These are phyloP conservation scores for Tilletia walkeri DNA, from an alignment of 1,284 basidiomycete genomes.

Conservation along the genomic window DNA sequence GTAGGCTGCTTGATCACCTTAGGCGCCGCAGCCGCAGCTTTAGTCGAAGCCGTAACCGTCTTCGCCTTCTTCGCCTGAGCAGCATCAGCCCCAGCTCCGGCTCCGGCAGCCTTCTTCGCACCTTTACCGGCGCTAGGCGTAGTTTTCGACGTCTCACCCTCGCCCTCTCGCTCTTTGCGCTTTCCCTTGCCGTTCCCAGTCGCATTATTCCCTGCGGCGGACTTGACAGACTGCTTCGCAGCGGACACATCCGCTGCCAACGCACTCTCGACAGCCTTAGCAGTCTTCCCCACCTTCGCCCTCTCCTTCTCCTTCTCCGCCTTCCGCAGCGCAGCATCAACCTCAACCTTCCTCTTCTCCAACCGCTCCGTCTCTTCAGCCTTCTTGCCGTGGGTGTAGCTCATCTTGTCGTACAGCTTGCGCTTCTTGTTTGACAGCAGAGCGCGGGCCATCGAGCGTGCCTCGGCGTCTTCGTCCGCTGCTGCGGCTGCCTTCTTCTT, in stretches of 20 bases:
- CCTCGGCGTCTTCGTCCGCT: constrained; percentile 68
- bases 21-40: neutral
- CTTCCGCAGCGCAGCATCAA: constrained; percentile 22
- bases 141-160: neutral
- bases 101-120: no score
- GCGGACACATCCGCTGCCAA: neutral
- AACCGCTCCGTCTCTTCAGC: constrained; percentile 63
- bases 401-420: constrained; percentile 94
- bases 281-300: neutral
- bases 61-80: no score
- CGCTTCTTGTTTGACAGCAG: constrained; percentile 96
- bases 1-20: constrained; percentile 15
- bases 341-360: constrained; percentile 30
- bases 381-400: constrained; percentile 78
- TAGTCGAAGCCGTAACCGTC: no score
- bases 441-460: constrained; percentile 78
- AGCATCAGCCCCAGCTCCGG: no score
- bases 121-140: no score
- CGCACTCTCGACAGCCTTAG: neutral
- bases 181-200: neutral
- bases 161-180: constrained; percentile 8
- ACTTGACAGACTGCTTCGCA: neutral
- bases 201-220: neutral
- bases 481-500: constrained; percentile 26
- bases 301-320: constrained; percentile 15